A percentile compares a stretch with the other conserved stretches of the same genome.
phyloP scores from a whole-genome alignment of 169 alveolate genomes.

The Neospora caninum region DNA sequence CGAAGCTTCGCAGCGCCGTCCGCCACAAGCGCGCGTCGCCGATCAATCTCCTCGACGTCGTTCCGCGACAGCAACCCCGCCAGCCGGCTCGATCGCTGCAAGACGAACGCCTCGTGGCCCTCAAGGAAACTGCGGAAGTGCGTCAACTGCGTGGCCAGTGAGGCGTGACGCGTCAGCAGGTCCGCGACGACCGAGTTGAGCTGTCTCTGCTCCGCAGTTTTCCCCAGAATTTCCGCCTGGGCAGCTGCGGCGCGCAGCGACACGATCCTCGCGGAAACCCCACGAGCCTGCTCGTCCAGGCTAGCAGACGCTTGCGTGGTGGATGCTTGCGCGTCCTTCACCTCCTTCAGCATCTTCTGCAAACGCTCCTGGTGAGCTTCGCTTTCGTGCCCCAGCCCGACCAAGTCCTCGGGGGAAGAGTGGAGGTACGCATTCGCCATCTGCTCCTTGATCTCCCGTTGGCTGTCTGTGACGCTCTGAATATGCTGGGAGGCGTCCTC shows the following conservation, averaged over 20 bases:
- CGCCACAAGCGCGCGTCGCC: too few species aligned
- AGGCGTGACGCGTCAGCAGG: too few species aligned
- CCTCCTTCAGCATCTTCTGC: background rate
- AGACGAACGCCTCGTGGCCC: background rate
- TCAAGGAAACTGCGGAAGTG: background rate
- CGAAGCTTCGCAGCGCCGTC: background rate
- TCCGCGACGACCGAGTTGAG: too few species aligned
- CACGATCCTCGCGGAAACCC: background rate
- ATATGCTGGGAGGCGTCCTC: background rate
- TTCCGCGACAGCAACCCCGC: too few species aligned
- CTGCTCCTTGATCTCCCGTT: background rate
- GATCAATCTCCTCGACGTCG: too few species aligned
- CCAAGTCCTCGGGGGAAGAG: background rate
- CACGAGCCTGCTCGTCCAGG: background rate
- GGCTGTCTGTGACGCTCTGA: background rate
- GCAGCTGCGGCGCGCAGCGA: too few species aligned
- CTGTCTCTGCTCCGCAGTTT: too few species aligned
- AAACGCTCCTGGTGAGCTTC: background rate
- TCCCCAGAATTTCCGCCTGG: too few species aligned
- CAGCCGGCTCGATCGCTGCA: too few species aligned
- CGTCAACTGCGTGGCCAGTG: background rate
- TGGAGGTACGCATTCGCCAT: background rate
- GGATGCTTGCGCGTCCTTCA: background rate
- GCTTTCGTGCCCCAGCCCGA: background rate
- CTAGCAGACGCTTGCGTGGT: background rate